Base-by-base conservation (phyloP, 140 eudicot species). In the Cichorium intybus region DNA sequence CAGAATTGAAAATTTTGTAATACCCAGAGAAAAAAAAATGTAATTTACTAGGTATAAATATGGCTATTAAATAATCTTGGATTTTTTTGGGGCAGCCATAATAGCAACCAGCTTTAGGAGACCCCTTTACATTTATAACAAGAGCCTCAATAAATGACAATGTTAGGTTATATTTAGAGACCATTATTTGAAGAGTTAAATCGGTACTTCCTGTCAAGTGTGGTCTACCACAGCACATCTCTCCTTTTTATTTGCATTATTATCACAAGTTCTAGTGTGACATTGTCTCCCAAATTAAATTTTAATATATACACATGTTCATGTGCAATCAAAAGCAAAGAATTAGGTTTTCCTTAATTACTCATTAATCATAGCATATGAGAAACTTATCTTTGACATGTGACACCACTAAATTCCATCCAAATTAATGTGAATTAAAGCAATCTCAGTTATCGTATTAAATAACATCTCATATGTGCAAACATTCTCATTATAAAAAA, bases 311-410 rank as follows among this genome's bases (percentile, higher is more conserved):
- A n/a, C 31, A 41, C 46, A 22, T 55, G 28, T 60, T 48, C 79
- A 74, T 77, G 79, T 67, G 77, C 67, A 57, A 34, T 56, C 45
- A 45, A 46, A 60, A 72, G 58, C 11, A 54, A 39, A 9, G 14
- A 27, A 41, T 62, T 26, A 37, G 31, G 48, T 26, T 52, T 37
- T 61, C 48, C 28, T 50, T 21, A 43, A 23, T 20, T 51, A 31
- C 18, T 34, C 12, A 35, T 20, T 15, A 8, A 66, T 21, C 60
- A 21, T 33, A 24, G 56, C 15, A 49, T 22, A 60, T 54, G 41
- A 27, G 43, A 75, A 60, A 26, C 31, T 22, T 57, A 34, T 50
- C 35, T 62, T 43, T 37, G 5, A 62, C 56, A 41, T 45, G 58
- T 60, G 53, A 9, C 54, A 31, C 48, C 59, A 35, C 50, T 24